Base-by-base conservation (phyloP, 352 stramenopile genomes). In the Phytophthora melonis region DNA sequence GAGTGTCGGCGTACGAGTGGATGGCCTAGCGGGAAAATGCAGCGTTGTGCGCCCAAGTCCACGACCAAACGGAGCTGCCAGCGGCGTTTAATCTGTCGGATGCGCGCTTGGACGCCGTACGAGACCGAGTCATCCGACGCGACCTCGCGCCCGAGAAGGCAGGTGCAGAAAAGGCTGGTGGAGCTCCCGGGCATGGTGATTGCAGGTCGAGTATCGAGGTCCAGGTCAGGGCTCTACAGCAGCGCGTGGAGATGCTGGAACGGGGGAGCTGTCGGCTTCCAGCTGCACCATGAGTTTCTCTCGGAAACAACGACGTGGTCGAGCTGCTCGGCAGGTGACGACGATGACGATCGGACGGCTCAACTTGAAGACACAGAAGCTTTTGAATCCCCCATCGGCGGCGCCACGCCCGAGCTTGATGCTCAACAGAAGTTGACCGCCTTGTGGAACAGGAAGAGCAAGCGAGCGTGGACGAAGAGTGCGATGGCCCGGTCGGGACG, bases 51-150 rank as follows among this genome's bases (percentile, higher is more conserved):
- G 63, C 55, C 25, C 73, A 80, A 63, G 59, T 80, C 9, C 64
- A 77, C 25, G 73, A 80, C 19, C 60, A 77, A 8, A 74, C 59
- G 4, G 68, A 80, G 41, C 25, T 80, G 5, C 23, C 77, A 19
- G 73, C 73, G 32, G 69, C 53, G 21, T 80, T 75, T 58, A 61
- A 80, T 66, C 74, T 78, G 1, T 77, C 59, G n/a, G 63, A 63
- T 36, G 53, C 39, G 23, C 64, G 77, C 23, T 27, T 80, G 39
- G 70, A 53, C 0, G 47, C 32, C 18, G 69, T 80, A 1, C 49
- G 69, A 58, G 69, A 80, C 32, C 69, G 64, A 45, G 74, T 65
- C 1, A 77, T 77, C 21, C 52, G 41, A 49, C 74, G 74, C 13
- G 64, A 80, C 16, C 49, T 72, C 14, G 45, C 64, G 47, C 25